A percentile compares a stretch with the other conserved stretches of the same genome.
Conservation (phyloP, 805 yeast species). For the Lipomyces chichibuensis region DNA sequence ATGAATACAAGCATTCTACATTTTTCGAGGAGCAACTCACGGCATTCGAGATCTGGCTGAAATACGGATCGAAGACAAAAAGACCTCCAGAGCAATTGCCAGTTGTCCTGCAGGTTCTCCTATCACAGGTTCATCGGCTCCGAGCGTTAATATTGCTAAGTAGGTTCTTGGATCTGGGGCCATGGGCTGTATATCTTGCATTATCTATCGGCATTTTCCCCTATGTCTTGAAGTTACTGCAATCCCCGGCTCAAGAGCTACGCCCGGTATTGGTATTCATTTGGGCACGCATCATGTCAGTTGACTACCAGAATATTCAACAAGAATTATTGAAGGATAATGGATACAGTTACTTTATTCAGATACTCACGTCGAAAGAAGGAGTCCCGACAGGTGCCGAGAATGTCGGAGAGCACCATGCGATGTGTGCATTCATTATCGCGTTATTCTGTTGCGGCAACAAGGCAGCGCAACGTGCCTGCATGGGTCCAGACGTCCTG, state of each 20-base stretch:
- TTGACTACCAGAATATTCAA: slow-evolving; percentile 86
- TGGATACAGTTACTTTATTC: slow-evolving; percentile 84
- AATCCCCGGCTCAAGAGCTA: slow-evolving; percentile 92
- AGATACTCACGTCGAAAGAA: slow-evolving; percentile 60
- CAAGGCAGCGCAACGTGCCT: slow-evolving; percentile 75
- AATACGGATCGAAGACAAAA: slow-evolving; percentile 80
- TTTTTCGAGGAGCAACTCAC: slow-evolving; percentile 95
- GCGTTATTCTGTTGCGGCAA: slow-evolving; percentile 82
- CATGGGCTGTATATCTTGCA: slow-evolving; percentile 95
- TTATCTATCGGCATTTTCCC: slow-evolving; percentile 95
- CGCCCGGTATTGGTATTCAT: slow-evolving; percentile 93
- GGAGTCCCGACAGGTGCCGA: slow-evolving; percentile 41
- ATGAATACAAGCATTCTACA: slow-evolving; percentile 81
- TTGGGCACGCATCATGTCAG: slow-evolving; percentile 98
- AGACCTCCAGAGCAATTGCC: slow-evolving; percentile 95
- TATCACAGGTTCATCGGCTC: slow-evolving; percentile 91
- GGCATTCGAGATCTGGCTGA: slow-evolving; percentile 95
- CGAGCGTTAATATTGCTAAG: slow-evolving; percentile 84
- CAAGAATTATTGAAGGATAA: slow-evolving; percentile 89
- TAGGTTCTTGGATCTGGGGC: slow-evolving; percentile 88
- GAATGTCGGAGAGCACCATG: slow-evolving; percentile 79
- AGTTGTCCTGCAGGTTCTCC: slow-evolving; percentile 84
- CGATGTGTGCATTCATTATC: slow-evolving; percentile 91
- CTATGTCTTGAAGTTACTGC: slow-evolving; percentile 83
- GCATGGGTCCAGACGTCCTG: slow-evolving; percentile 73